Evolutionary conservation across 2,329 filamentous ascomycete species (phyloP), one percentile per base, ranked within the genome.

Genomic region (Claviceps maximensis): DNA sequence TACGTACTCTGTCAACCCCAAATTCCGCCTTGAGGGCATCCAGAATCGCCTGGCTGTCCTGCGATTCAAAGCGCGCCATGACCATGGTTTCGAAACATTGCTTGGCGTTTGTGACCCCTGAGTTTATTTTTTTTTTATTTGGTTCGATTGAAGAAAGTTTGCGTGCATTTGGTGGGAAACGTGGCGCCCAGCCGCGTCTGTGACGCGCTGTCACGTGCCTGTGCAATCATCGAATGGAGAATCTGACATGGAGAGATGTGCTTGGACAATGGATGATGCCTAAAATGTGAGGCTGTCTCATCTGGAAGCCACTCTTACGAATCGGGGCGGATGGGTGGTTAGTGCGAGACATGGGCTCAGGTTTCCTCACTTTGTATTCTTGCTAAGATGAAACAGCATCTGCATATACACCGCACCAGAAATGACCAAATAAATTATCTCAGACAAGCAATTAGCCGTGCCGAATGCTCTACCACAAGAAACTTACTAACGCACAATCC

Each of bases 11-110:
- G 47, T 62, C 67, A 17, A 69, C 62, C 53, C 69, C 70, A 54
- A 71, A 68, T 54, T 69, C 62, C 21, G 60, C 63, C 56, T 65
- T 67, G 57, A 72, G 65, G 53, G 63, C 63, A 38, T 69, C 65
- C 2, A 71, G 57, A 27, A 74, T 61, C 27, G 64, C 61, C 61
- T 74, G 72, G 62, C 69, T 75, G 58, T 75, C 71, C 57, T 74
- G 71, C 8, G 70, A 63, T 52, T 58, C 54, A 36, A 59, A 55
- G 21, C 57, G 57, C 54, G 60, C 61, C 67, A 70, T 70, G 27
- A 49, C 58, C 52, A 52, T 27, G 17, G 50, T 49, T 49, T 51
- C 23, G 29, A 41, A 45, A 53, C 61, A 63, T 62, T 52, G 53
- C 59, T 29, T 19, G 51, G 17, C 48, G 25, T 44, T 52, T 27